Percentiles rank a stretch among this genome's conserved stretches.
phyloP scores from a whole-genome alignment of 2,329 filamentous ascomycete species.

The Zelopaecilomyces penicillatus region DNA sequence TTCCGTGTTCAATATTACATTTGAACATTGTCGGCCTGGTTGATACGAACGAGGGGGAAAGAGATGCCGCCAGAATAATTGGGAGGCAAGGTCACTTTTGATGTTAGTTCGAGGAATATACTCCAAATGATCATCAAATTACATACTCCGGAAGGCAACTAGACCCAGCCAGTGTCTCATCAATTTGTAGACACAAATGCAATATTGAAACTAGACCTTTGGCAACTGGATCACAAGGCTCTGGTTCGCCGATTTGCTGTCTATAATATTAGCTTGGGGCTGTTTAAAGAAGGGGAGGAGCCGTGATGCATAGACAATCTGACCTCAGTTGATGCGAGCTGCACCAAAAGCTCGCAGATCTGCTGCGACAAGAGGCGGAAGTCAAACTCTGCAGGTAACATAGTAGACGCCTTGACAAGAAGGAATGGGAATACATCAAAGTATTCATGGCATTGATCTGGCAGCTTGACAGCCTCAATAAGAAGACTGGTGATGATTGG shows the following conservation, averaged over 20 bases:
- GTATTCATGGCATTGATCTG: constrained; percentile 35
- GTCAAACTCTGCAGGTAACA: constrained; percentile 21
- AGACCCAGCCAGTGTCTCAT: constrained; percentile 17
- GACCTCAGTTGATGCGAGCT: constrained; percentile 34
- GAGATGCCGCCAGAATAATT: constrained; percentile 55
- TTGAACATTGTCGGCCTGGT: constrained; percentile 23
- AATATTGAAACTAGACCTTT: constrained; percentile 22
- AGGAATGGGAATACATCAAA: constrained; percentile 34
- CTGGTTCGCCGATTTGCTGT: constrained; percentile 19
- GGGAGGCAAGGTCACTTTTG: constrained; percentile 21
- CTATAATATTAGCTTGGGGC: constrained; percentile 2
- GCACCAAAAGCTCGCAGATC: constrained; percentile 26
- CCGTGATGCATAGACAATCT: constrained; percentile 1
- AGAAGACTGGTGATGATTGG: constrained; percentile 25
- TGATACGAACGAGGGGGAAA: constrained; percentile 47
- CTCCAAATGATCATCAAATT: neutral
- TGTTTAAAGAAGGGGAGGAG: neutral
- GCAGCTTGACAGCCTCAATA: constrained; percentile 20
- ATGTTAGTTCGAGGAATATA: constrained; percentile 5
- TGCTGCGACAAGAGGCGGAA: constrained; percentile 21
- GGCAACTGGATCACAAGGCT: constrained; percentile 20
- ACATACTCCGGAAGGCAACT: constrained; percentile 19
- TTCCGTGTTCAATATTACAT: constrained; percentile 40
- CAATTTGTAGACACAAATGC: constrained; percentile 22
- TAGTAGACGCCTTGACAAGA: constrained; percentile 25